Conservation (phyloP, 2,329 filamentous ascomycete species). For the Botrytis medusae region DNA sequence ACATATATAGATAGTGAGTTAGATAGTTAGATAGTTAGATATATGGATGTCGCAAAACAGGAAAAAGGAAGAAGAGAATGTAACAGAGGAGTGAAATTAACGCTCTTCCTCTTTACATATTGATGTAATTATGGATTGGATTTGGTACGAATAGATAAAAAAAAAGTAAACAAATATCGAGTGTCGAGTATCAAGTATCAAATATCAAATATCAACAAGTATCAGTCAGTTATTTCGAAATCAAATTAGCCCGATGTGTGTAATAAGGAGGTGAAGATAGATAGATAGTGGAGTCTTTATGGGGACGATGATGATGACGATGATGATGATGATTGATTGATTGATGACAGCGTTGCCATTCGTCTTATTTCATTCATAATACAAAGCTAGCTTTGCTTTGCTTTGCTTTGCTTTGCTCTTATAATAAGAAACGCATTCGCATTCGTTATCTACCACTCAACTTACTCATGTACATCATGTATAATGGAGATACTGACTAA, state of each 20-base stretch:
- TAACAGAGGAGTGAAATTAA: background rate
- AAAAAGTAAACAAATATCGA: background rate
- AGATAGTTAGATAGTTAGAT: background rate
- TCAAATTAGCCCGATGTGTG: background rate
- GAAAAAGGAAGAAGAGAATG: slow-evolving; percentile 8
- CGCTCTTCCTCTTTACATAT: slow-evolving; percentile 11
- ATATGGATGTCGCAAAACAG: background rate
- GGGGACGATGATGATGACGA: slow-evolving; percentile 1
- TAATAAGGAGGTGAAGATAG: slow-evolving; percentile 3
- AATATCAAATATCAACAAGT: background rate
- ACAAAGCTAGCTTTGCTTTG: background rate
- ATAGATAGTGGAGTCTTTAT: slow-evolving; percentile 9
- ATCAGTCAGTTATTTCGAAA: background rate
- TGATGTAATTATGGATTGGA: background rate
- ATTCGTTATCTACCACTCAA: background rate
- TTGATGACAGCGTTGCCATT: slow-evolving; percentile 13
- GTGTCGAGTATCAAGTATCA: background rate
- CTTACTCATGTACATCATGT: background rate
- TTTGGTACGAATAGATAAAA: background rate
- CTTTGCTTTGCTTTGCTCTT: background rate
- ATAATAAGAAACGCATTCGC: background rate
- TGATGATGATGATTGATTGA: background rate
- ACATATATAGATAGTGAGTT: background rate
- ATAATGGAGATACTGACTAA: background rate
- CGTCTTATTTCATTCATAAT: background rate